Conservation (phyloP, 2,329 filamentous ascomycete genomes). For the Aspergillus pseudoviridinutans region DNA sequence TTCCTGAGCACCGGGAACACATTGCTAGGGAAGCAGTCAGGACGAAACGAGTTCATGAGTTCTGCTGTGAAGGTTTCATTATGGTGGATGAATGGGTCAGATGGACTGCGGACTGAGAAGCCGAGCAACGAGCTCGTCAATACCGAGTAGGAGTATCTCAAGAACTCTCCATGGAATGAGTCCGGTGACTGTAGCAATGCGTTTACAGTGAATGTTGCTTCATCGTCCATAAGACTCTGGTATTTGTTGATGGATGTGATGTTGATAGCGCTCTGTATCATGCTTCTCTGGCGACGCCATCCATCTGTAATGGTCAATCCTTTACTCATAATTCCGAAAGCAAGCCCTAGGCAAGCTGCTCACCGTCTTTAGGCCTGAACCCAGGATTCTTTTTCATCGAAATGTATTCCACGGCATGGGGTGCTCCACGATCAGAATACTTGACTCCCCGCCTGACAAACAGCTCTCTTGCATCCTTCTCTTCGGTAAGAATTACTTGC, state of each 20-base stretch:
- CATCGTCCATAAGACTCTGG: slow-evolving; percentile 5
- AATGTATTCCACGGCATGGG: slow-evolving; percentile 4
- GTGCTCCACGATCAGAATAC: slow-evolving; percentile 4
- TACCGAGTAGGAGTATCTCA: slow-evolving; percentile 3
- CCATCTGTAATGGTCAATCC: background rate
- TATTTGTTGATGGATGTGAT: slow-evolving; percentile 2
- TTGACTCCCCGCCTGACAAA: slow-evolving; percentile 2
- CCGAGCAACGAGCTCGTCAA: slow-evolving; percentile 5
- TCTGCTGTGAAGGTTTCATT: slow-evolving; percentile 4
- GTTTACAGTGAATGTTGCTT: slow-evolving; percentile 1
- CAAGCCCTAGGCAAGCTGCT: background rate
- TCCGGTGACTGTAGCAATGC: slow-evolving; percentile 2
- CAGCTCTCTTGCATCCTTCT: slow-evolving; percentile 3
- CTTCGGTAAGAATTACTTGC: slow-evolving; percentile 1
- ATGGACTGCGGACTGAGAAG: slow-evolving; percentile 1
- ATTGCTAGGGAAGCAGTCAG: slow-evolving; percentile 4
- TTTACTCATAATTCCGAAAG: background rate
- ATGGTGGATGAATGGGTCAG: slow-evolving; percentile 2
- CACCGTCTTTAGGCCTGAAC: slow-evolving; percentile 3
- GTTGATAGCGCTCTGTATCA: slow-evolving; percentile 2
- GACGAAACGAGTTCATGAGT: slow-evolving; percentile 5
- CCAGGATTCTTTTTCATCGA: slow-evolving; percentile 5
- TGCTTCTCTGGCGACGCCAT: slow-evolving; percentile 4
- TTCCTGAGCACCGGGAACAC: background rate
- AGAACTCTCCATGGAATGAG: slow-evolving; percentile 2